These are phyloP conservation scores for Penicillium sp. DNA, from an alignment of 2,329 filamentous ascomycete genomes.

Conservation along the genomic window DNA sequence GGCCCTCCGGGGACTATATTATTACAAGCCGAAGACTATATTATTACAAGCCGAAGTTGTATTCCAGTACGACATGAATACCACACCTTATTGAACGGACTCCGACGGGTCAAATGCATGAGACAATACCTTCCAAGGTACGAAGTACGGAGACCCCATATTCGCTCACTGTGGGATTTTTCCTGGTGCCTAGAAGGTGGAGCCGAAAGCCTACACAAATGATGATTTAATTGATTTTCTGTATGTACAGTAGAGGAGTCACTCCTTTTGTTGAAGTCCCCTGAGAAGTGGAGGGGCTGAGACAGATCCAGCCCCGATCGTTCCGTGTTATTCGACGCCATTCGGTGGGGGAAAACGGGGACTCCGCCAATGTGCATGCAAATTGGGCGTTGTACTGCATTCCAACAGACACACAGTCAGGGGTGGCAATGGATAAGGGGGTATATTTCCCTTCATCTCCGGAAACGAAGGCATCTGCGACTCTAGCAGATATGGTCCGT, in stretches of 20 bases:
- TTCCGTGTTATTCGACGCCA: neutral
- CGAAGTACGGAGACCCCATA: neutral
- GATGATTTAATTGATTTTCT: neutral
- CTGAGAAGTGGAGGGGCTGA: neutral
- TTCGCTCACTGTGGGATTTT: neutral
- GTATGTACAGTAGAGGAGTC: neutral
- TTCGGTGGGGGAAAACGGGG: neutral
- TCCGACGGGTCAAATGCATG: neutral
- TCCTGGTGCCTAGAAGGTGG: neutral
- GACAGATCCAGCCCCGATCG: neutral
- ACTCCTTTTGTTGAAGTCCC: neutral
- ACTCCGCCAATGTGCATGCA: neutral
- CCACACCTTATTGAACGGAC: neutral
- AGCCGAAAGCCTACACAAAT: neutral
- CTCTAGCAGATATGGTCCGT: neutral
- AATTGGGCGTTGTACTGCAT: neutral
- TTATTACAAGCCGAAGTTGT: neutral
- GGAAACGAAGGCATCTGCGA: neutral
- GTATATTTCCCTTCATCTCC: neutral
- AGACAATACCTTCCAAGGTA: neutral
- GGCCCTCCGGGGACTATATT: neutral
- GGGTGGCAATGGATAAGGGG: neutral
- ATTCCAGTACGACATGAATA: neutral
- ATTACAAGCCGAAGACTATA: neutral
- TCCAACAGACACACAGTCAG: neutral